Conservation (phyloP, 495 filamentous ascomycete species). For the Durotheca rogersii region DNA sequence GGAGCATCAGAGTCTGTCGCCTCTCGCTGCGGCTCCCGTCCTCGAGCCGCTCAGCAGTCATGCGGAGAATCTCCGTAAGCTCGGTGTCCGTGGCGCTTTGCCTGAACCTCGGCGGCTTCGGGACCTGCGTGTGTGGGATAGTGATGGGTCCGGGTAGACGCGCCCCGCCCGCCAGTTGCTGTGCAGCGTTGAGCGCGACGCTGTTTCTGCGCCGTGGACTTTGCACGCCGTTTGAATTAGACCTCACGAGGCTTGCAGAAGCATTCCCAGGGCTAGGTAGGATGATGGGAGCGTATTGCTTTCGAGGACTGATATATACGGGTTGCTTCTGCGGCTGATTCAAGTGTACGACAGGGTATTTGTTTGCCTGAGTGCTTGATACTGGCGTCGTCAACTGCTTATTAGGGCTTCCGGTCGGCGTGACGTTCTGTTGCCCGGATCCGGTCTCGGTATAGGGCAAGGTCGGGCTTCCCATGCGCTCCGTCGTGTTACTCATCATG, state of each 20-base stretch:
- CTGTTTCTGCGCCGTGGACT: slow-evolving; percentile 16
- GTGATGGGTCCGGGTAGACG: slow-evolving; percentile 20
- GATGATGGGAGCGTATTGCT: slow-evolving; percentile 7
- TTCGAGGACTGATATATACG: slow-evolving; percentile 13
- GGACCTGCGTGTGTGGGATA: slow-evolving; percentile 16
- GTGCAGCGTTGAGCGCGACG: slow-evolving; percentile 21
- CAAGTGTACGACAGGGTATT: slow-evolving; percentile 6
- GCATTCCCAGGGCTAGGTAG: slow-evolving; percentile 2
- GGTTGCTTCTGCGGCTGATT: slow-evolving; percentile 11
- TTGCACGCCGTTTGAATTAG: slow-evolving; percentile 19
- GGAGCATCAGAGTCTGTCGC: slow-evolving; percentile 29
- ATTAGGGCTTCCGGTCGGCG: neutral
- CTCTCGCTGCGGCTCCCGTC: slow-evolving; percentile 33
- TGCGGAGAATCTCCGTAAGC: slow-evolving; percentile 43
- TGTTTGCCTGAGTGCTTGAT: neutral
- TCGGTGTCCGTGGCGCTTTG: slow-evolving; percentile 43
- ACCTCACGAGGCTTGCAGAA: slow-evolving; percentile 10
- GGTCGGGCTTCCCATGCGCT: slow-evolving; percentile 28
- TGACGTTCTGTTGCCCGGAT: neutral
- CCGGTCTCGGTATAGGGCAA: slow-evolving; percentile 26
- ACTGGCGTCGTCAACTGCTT: neutral
- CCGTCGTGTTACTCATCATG: slow-evolving; percentile 21
- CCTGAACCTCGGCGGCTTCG: slow-evolving; percentile 20
- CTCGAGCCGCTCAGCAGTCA: slow-evolving; percentile 45
- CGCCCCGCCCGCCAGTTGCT: slow-evolving; percentile 29